A percentile compares a stretch with the other conserved stretches of the same genome.
Conservation (phyloP, 805 yeast species). For the Pichia ethanolica region DNA sequence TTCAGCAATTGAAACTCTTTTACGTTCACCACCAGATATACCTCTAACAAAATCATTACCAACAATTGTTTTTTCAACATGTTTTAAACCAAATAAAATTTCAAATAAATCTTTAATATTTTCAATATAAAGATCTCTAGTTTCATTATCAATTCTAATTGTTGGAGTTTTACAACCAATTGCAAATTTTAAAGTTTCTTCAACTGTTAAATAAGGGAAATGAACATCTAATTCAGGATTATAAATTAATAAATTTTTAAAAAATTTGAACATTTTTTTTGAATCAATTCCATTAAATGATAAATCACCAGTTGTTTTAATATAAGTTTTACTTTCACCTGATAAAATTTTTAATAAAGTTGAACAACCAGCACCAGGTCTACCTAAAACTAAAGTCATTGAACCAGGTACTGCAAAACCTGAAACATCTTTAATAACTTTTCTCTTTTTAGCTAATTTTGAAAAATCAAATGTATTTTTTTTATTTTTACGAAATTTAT, state of each 20-base stretch:
- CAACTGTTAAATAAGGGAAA: conserved; percentile 47
- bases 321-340: conserved; percentile 37
- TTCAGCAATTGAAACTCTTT: conserved; percentile 65
- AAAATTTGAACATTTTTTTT: conserved; percentile 36
- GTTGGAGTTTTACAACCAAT: conserved; percentile 51
- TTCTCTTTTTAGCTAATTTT: conserved; percentile 14
- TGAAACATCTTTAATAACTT: conserved; percentile 16
- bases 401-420: conserved; percentile 38
- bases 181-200: conserved; percentile 48
- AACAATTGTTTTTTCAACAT: conserved; percentile 55
- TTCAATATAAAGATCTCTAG: conserved; percentile 34
- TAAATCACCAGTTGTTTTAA: conserved; percentile 32
- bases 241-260: conserved; percentile 42
- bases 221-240: conserved; percentile 51
- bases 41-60: conserved; percentile 65
- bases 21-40: conserved; percentile 67
- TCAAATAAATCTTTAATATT: conserved; percentile 39
- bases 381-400: conserved; percentile 45
- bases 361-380: conserved; percentile 62
- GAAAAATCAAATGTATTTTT: conserved; percentile 19
- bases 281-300: conserved; percentile 42
- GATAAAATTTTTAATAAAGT: conserved; percentile 40
- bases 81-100: conserved; percentile 50
- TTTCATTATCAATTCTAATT: conserved; percentile 31
- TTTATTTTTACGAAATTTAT: conserved; percentile 14